Evolutionary conservation across 2,329 filamentous ascomycete species (phyloP).

Genomic region (Incumbomyces lentus): DNA sequence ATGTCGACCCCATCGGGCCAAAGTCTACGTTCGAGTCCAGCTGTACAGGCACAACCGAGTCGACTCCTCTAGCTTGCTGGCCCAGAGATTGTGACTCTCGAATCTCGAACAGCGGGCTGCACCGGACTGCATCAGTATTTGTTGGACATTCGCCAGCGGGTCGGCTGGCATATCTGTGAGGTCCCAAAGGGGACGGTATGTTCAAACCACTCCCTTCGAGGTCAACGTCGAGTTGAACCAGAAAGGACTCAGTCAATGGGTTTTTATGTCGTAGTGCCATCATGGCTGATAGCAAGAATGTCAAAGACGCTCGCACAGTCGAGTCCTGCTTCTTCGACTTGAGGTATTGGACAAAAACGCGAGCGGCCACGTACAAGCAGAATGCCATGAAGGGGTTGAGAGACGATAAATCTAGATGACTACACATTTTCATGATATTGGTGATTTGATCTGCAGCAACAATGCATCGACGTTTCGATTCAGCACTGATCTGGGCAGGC

Average conservation of each 20-base stretch:
- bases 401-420: constrained; percentile 78
- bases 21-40: constrained; percentile 7
- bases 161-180: constrained; percentile 2
- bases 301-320: constrained; percentile 67
- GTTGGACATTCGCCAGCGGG: constrained; percentile 14
- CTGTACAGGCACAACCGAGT: background rate
- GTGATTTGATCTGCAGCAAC: constrained; percentile 89
- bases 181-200: constrained; percentile 10
- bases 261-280: constrained; percentile 79
- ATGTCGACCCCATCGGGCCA: constrained; percentile 5
- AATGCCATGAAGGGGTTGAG: constrained; percentile 95
- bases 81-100: constrained; percentile 12
- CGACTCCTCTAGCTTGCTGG: background rate
- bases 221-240: constrained; percentile 87
- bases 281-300: constrained; percentile 85
- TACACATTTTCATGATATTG: constrained; percentile 89
- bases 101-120: constrained; percentile 18
- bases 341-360: constrained; percentile 93
- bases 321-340: constrained; percentile 81
- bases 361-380: constrained; percentile 87
- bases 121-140: constrained; percentile 18
- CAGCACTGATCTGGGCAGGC: constrained; percentile 64
- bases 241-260: constrained; percentile 84
- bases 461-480: constrained; percentile 88
- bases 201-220: constrained; percentile 50